Evolutionary conservation across 352 stramenopile genomes (phyloP), one percentile per base, ranked within the genome.

Genomic region (Globisporangium parvum): DNA sequence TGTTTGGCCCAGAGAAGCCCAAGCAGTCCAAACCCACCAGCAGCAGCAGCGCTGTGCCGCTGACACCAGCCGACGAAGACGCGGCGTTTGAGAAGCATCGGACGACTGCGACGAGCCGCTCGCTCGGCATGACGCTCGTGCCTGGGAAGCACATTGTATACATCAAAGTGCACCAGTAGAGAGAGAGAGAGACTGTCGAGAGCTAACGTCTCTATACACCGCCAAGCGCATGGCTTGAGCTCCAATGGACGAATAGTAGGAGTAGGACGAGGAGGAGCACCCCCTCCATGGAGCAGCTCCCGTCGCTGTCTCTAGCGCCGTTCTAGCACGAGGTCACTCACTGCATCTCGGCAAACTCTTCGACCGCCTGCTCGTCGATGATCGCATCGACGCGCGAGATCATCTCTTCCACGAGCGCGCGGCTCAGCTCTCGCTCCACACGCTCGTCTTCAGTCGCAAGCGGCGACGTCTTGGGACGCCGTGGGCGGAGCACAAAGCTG

Each of bases 121-220:
- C 59, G 31, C 71, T 91, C 24, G 81, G 81, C 41, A 87, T 88
- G 76, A 79, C 76, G 35, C 78, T 91, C 50, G 79, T 91, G 24
- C 81, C 81, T 4, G 81, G 78, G 46, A 88, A 88, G 31, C 81
- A 89, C 60, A 78, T 91, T 42, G 70, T 85, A 51, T 82, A 80
- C 65, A 81, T 89, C 69, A 88, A 88, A 57, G 73, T 87, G 40
- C 68, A 63, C 37, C 52, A 21, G 37, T 55, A 57, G 41, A 31
- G 12, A 5, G n/a, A 41, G 24, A 40, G 35, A 20, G 11, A 12
- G 41, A 18, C 2, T 35, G 2, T 51, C 18, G 18, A 41, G 11
- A 47, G 51, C 51, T 41, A 24, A 37, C 12, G 46, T 18, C 3
- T 18, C 5, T 21, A 47, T 28, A 57, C 18, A 57, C 12, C 49